phyloP scores from a whole-genome alignment of 2,329 filamentous ascomycete species.

The Atkinsonella hypoxylon region DNA sequence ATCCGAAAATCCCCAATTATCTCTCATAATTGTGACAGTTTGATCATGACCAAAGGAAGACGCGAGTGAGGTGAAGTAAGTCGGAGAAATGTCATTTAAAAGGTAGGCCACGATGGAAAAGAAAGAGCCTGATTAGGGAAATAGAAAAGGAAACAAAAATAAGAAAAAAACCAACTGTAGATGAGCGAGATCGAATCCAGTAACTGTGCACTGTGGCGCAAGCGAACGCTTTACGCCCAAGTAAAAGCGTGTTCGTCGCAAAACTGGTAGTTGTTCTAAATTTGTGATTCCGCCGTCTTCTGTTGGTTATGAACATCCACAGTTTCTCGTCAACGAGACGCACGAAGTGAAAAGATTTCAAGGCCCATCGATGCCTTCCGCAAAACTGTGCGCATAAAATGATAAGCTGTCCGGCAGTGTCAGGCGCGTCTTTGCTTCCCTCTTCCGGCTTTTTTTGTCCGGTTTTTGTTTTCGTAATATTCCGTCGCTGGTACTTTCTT shows the following conservation, averaged over 20 bases:
- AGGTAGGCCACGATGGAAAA: neutral
- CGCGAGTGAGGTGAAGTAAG: neutral
- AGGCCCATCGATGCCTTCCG: neutral
- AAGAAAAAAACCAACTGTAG: neutral
- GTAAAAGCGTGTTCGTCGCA: conserved; percentile 8
- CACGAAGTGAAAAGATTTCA: neutral
- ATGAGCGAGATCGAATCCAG: neutral
- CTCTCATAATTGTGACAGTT: neutral
- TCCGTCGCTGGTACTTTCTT: neutral
- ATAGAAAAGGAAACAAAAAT: neutral
- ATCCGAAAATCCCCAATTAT: neutral
- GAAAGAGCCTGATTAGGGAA: neutral
- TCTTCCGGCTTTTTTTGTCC: neutral
- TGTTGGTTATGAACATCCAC: conserved; percentile 3
- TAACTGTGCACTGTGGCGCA: neutral
- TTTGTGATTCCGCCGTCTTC: conserved; percentile 1
- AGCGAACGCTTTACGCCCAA: neutral
- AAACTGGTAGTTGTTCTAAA: neutral
- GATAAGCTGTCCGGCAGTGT: conserved; percentile 12
- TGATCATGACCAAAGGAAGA: neutral
- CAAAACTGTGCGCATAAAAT: conserved; percentile 2
- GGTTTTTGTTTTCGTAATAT: neutral
- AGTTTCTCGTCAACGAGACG: conserved; percentile 12
- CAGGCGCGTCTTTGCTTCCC: conserved; percentile 1
- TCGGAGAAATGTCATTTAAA: no score